phyloP scores from a whole-genome alignment of 2,329 filamentous ascomycete genomes.

The Paecilomyces variotii region DNA sequence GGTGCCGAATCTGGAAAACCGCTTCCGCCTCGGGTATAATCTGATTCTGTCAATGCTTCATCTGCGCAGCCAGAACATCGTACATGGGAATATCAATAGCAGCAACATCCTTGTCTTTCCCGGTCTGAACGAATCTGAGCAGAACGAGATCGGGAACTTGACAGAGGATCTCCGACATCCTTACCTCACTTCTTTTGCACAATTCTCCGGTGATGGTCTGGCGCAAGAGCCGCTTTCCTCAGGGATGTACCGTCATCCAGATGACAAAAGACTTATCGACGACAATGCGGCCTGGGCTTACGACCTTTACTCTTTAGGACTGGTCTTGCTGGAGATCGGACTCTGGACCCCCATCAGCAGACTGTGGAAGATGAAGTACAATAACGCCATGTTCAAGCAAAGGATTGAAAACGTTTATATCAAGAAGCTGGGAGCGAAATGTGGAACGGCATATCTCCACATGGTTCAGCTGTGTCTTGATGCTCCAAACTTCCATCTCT shows the following conservation, averaged over 20 bases:
- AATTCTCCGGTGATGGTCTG: constrained; percentile 48
- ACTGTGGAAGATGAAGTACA: constrained; percentile 59
- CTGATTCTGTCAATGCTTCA: constrained; percentile 50
- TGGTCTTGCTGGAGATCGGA: constrained; percentile 56
- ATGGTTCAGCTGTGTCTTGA: constrained; percentile 55
- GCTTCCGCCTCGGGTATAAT: constrained; percentile 54
- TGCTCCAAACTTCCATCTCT: constrained; percentile 45
- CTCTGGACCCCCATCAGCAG: constrained; percentile 56
- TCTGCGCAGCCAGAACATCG: constrained; percentile 48
- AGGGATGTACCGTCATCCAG: constrained; percentile 56
- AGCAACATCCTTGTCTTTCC: constrained; percentile 55
- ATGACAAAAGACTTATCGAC: constrained; percentile 33
- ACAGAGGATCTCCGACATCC: constrained; percentile 45
- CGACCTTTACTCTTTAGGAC: constrained; percentile 55
- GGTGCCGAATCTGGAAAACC: constrained; percentile 52
- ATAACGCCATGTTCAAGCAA: constrained; percentile 53
- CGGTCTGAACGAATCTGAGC: constrained; percentile 22
- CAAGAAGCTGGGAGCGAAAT: constrained; percentile 54
- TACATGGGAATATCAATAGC: constrained; percentile 58
- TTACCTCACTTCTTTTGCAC: constrained; percentile 51
- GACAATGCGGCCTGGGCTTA: constrained; percentile 35
- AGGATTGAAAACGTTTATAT: constrained; percentile 57
- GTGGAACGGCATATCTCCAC: constrained; percentile 56
- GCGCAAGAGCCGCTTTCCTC: constrained; percentile 37
- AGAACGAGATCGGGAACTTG: constrained; percentile 25